Evolutionary conservation across 192 early-diverging fungal species (phyloP), one percentile per base, ranked within the genome.

Genomic region (Backusella australiensis): DNA sequence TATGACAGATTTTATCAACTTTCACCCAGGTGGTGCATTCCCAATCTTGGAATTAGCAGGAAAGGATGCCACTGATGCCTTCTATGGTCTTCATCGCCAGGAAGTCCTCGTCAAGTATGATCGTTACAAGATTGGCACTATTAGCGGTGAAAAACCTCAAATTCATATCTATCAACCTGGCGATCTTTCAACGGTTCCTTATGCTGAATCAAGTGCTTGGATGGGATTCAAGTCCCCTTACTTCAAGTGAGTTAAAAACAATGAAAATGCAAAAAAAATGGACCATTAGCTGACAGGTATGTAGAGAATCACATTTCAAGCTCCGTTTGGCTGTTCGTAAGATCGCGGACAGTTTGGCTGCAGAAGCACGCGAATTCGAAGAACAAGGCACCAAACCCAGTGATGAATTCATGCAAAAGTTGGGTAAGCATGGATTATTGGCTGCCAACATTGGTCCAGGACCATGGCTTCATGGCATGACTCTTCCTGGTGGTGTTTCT

Each of bases 1-100:
- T 76, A 81, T 91, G 69, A 90, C 84, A 23, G 78, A 72, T 70
- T 89, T 90, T 74, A 76, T 88, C 72, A 78, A 85, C 49, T 75
- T 88, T 12, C 89, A 90, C 66, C 90, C 89, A 9, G 90, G 89
- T 77, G 90, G 90, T 59, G 81, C 79, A 39, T 56, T 53, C 49
- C 78, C 94, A 69, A 87, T 95, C 35, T 76, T 95, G 26, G 90
- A 93, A 78, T 87, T 91, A 46, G 93, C 93, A 35, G 95, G 94
- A 41, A 88, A 85, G 39, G 95, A 96, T 78, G 95, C 95, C 19
- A 87, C 92, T 21, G 78, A 76, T 23, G 82, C 38, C 26, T 83
- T 83, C 19, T 83, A 83, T 59, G 78, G 78, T 72, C 72, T 83
- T 38, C 82, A 83, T 73, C 72, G 82, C 49, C 82, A 83, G 75